phyloP scores from a whole-genome alignment of 208 protist species.

The Trypanosoma lewisi region DNA sequence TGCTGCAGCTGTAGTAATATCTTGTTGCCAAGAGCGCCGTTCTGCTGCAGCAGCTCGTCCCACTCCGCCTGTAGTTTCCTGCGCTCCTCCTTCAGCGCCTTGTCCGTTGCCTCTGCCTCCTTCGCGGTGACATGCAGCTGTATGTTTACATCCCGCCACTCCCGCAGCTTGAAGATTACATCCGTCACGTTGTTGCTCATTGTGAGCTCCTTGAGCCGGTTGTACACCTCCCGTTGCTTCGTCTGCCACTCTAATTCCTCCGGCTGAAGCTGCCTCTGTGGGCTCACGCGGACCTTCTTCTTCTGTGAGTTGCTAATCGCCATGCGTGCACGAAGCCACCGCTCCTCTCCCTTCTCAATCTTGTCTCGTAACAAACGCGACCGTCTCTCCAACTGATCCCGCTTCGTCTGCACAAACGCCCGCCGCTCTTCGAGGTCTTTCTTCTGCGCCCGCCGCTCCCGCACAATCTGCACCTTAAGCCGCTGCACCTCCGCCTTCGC shows the following conservation, averaged over 20 bases:
- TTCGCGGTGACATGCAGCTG: constrained; percentile 62
- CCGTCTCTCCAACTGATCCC: constrained; percentile 61
- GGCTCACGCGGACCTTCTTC: constrained; percentile 24
- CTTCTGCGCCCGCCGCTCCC: constrained; percentile 72
- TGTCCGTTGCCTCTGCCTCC: constrained; percentile 65
- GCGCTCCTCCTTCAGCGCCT: constrained; percentile 53
- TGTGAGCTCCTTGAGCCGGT: constrained; percentile 91
- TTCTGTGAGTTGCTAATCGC: constrained; percentile 20
- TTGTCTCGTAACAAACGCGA: constrained; percentile 57
- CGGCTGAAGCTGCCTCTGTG: constrained; percentile 28
- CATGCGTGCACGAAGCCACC: constrained; percentile 35
- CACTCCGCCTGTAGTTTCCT: constrained; percentile 47
- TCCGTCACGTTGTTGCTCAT: constrained; percentile 74
- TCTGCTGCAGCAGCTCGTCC: constrained; percentile 75
- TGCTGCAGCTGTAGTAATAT: constrained; percentile 13
- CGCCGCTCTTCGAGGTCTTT: constrained; percentile 87
- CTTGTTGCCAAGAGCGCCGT: constrained; percentile 44
- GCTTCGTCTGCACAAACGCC: constrained; percentile 76
- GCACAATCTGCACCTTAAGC: constrained; percentile 64
- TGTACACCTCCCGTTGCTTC: constrained; percentile 85
- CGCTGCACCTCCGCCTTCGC: constrained; percentile 77
- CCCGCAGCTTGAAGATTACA: constrained; percentile 86
- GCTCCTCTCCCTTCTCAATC: constrained; percentile 73
- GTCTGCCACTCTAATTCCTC: constrained; percentile 74
- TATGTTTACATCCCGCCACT: constrained; percentile 78